phyloP scores from a whole-genome alignment of 805 yeast species.

The Yamadazyma scolyti region DNA sequence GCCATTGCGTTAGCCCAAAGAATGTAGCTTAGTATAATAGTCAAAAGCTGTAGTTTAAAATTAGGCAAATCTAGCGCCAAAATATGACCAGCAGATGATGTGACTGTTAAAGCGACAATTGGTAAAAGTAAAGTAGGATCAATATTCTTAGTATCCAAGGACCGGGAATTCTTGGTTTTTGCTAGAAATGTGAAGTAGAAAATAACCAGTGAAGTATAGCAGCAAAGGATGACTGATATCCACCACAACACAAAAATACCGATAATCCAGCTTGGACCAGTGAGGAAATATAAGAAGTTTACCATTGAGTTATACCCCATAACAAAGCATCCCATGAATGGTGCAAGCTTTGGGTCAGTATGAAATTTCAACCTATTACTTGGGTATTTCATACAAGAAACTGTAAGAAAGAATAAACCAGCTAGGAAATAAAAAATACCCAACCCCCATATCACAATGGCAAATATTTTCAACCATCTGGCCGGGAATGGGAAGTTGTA shows the following conservation, averaged over 20 bases:
- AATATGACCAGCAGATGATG: constrained; percentile 64
- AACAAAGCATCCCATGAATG: constrained; percentile 72
- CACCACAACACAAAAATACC: constrained; percentile 63
- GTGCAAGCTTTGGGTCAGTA: constrained; percentile 42
- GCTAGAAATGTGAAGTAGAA: constrained; percentile 46
- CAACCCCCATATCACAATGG: constrained; percentile 60
- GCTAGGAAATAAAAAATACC: constrained; percentile 47
- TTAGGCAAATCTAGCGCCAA: constrained; percentile 44
- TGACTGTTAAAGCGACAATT: constrained; percentile 76
- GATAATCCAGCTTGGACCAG: constrained; percentile 41
- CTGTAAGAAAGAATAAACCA: constrained; percentile 37
- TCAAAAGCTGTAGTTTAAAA: constrained; percentile 44
- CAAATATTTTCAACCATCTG: constrained; percentile 53
- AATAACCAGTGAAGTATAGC: constrained; percentile 59
- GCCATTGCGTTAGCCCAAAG: constrained; percentile 69
- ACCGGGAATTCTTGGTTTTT: constrained; percentile 26
- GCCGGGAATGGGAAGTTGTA: constrained; percentile 64
- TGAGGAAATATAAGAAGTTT: constrained; percentile 48
- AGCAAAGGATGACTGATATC: constrained; percentile 53
- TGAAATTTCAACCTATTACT: constrained; percentile 14
- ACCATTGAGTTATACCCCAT: constrained; percentile 76
- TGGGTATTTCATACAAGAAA: constrained; percentile 37
- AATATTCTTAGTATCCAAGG: constrained; percentile 28
- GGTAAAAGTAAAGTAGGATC: constrained; percentile 65
- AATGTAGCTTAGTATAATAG: constrained; percentile 51